A percentile compares a stretch with the other conserved stretches of the same genome.
Conservation (phyloP, 768 basidiomycete genomes). For the Amanita rubescens region DNA sequence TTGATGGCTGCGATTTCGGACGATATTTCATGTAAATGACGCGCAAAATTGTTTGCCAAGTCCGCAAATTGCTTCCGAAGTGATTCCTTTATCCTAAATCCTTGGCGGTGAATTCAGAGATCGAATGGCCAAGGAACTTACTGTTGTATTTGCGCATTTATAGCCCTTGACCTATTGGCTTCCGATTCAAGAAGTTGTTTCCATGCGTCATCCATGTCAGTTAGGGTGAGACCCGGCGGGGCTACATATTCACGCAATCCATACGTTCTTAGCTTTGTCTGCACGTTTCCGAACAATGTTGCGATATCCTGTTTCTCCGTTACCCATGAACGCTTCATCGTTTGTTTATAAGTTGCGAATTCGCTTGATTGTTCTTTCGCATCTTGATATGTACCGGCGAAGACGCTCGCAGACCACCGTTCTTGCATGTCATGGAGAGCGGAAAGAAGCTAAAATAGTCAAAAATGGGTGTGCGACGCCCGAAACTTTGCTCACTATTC, state of each 20-base stretch:
- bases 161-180: conserved; percentile 65
- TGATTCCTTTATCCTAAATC: conserved; percentile 67
- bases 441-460: conserved; percentile 45
- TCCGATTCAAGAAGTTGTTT: conserved; percentile 64
- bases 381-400: conserved; percentile 71
- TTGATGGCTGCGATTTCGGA: conserved; percentile 66
- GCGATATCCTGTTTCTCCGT: conserved; percentile 84
- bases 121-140: conserved; percentile 29
- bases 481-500: conserved; percentile 39
- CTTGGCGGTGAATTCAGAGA: background rate
- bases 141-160: conserved; percentile 88
- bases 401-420: conserved; percentile 59
- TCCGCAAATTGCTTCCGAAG: conserved; percentile 73
- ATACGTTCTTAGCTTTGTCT: conserved; percentile 91
- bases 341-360: conserved; percentile 79
- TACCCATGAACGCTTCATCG: conserved; percentile 81
- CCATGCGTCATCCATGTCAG: conserved; percentile 79
- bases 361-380: conserved; percentile 69
- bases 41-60: conserved; percentile 71
- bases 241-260: conserved; percentile 80
- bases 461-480: conserved; percentile 7
- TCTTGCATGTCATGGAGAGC: conserved; percentile 61
- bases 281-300: conserved; percentile 86
- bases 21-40: conserved; percentile 56
- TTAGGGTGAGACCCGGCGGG: conserved; percentile 55